phyloP scores from a whole-genome alignment of 345 rosid species.

The Crucihimalaya himalaica region DNA sequence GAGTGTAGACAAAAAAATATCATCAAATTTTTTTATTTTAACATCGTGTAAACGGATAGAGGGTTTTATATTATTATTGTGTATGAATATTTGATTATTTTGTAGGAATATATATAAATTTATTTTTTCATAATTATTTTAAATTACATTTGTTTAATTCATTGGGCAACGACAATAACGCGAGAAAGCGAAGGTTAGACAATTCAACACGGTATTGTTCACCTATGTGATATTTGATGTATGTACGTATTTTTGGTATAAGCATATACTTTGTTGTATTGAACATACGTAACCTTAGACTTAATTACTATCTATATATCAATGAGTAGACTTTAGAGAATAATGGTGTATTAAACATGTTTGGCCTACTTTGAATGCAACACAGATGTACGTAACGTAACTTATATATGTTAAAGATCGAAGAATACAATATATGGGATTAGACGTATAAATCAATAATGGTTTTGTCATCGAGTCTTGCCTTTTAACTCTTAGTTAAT shows the following conservation, averaged over 20 bases:
- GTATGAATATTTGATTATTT: background rate
- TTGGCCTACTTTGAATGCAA: conserved; percentile 22
- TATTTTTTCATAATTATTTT: background rate
- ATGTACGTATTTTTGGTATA: background rate
- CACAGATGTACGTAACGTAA: conserved; percentile 1
- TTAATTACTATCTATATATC: conserved; percentile 15
- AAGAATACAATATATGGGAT: background rate
- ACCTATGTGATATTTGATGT: conserved; percentile 21
- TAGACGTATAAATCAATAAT: background rate
- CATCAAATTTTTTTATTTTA: background rate
- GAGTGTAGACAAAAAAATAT: background rate
- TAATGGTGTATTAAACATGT: conserved; percentile 18
- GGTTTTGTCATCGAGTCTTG: background rate
- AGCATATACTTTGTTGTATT: too few relatives aligned
- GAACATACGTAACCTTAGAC: conserved; percentile 5
- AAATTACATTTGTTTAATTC: background rate
- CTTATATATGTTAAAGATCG: background rate
- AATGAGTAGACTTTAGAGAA: conserved; percentile 20
- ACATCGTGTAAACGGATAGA: background rate
- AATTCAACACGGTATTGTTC: conserved; percentile 35
- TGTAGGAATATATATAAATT: background rate
- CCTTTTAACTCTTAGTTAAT: background rate
- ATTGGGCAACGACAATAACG: conserved; percentile 17
- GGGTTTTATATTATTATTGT: background rate
- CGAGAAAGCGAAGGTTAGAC: conserved; percentile 31